A percentile compares a stretch with the other conserved stretches of the same genome.
Evolutionary conservation across 352 stramenopile species (phyloP).

Genomic region (Phytophthora foliorum): DNA sequence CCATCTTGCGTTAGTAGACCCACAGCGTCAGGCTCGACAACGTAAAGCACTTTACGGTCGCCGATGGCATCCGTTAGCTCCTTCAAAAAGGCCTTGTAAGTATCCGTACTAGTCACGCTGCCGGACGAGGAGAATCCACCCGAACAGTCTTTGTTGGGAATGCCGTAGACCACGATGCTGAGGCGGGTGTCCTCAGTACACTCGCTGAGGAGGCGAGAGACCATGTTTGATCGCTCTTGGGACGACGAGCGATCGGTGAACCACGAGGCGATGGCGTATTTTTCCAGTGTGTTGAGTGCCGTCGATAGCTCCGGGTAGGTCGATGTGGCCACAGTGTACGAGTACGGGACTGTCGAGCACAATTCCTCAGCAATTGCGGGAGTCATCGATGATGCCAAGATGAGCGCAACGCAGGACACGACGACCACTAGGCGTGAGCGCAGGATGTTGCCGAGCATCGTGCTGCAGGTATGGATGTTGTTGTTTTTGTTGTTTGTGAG

Average conservation of each 20-base stretch:
- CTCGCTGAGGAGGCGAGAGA: conserved; percentile 41
- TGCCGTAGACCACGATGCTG: conserved; percentile 75
- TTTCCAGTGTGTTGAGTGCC: conserved; percentile 58
- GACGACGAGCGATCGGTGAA: conserved; percentile 60
- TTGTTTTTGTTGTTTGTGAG: not conserved
- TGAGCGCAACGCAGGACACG: conserved; percentile 18
- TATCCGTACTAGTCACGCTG: conserved; percentile 43
- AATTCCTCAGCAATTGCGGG: conserved; percentile 34
- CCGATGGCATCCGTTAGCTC: conserved; percentile 52
- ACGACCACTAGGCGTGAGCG: conserved; percentile 12
- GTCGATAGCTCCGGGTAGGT: conserved; percentile 53
- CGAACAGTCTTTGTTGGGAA: conserved; percentile 81
- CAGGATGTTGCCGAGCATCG: conserved; percentile 25
- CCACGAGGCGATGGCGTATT: conserved; percentile 68
- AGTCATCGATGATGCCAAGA: conserved; percentile 1
- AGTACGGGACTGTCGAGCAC: conserved; percentile 54
- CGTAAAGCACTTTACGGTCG: conserved; percentile 67
- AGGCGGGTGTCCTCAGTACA: conserved; percentile 51
- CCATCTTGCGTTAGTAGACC: conserved; percentile 50
- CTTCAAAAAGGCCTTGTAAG: conserved; percentile 62
- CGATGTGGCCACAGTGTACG: conserved; percentile 52
- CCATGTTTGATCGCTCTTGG: conserved; percentile 37
- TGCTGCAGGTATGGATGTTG: not conserved
- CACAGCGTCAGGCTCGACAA: conserved; percentile 74
- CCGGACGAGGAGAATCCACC: conserved; percentile 50